A percentile compares a stretch with the other conserved stretches of the same genome.
Evolutionary conservation across 2,329 filamentous ascomycete genomes (phyloP).

Genomic region (Thelonectria blattea): DNA sequence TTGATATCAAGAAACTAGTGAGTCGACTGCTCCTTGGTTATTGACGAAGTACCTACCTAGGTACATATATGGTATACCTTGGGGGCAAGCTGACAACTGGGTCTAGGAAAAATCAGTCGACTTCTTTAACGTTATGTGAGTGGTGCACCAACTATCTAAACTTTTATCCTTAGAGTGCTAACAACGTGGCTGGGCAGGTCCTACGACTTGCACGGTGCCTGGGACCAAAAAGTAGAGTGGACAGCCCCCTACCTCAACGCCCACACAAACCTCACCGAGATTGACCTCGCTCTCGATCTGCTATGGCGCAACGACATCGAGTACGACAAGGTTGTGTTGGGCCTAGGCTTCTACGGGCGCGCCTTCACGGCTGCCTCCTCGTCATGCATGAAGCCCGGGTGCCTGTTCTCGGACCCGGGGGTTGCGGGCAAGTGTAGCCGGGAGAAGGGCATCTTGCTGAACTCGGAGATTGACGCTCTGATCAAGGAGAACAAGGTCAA

Average conservation of each 20-base stretch:
- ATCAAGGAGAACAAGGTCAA: background rate
- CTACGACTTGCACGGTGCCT: conserved; percentile 20
- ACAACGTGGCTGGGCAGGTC: background rate
- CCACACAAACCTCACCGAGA: conserved; percentile 27
- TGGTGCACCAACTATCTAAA: no score
- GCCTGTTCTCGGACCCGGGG: background rate
- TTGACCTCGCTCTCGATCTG: conserved; percentile 11
- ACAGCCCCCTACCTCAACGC: conserved; percentile 14
- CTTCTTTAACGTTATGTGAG: conserved; percentile 12
- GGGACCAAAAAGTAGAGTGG: conserved; percentile 8
- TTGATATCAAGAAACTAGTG: conserved; percentile 33
- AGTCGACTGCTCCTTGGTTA: background rate
- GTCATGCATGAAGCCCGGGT: conserved; percentile 12
- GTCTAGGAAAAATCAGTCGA: background rate
- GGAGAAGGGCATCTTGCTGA: background rate
- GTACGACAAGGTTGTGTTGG: conserved; percentile 11
- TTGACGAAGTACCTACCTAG: background rate
- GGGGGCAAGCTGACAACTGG: conserved; percentile 1
- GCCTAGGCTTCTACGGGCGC: conserved; percentile 19
- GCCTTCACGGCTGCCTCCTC: conserved; percentile 17
- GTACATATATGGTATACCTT: no score
- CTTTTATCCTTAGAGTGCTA: background rate
- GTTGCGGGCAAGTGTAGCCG: no score
- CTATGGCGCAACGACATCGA: conserved; percentile 21
- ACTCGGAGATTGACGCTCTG: conserved; percentile 12